Evolutionary conservation across 768 basidiomycete genomes (phyloP), one percentile per base, ranked within the genome.

Genomic region (Kwoniella newhampshirensis): DNA sequence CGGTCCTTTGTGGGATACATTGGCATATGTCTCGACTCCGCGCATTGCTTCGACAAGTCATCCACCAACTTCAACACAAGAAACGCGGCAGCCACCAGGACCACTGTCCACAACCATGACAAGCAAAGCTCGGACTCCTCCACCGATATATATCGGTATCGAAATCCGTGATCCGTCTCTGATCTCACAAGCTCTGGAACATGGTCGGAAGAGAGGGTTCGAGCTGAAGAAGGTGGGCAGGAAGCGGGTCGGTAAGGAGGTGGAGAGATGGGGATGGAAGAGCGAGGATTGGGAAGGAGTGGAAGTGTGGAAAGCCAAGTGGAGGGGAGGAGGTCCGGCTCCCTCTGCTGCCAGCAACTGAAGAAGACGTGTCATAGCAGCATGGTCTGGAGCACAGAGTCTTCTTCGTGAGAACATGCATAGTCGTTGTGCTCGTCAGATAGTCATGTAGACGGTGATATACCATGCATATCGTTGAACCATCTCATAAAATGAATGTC

Each of bases 261-360:
- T 90, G 60, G 81, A 80, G 53, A 85, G 83, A 2, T 71, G 83
- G 37, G 75, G 77, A 2, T 91, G 88, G 88, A 76, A 77, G 12
- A 80, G 77, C 66, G 80, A 81, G 5, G 89, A 89, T 49, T 91
- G 89, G 87, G 87, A 86, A 21, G 88, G 82, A 3, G 80, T 91
- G 23, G 88, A 92, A 77, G 80, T 93, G 41, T 91, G 87, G 87
- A 86, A 83, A 70, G 75, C 85, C 51, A 59, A 59, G 43, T 62
- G 67, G 57, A 35, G 35, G 52, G 43, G 57, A 8, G 32, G 32
- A 6, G 32, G n/a, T n/a, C n/a, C n/a, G n/a, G n/a, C n/a, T n/a
- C n/a, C n/a, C n/a, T n/a, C n/a, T n/a, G n/a, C n/a, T n/a, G n/a
- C n/a, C n/a, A n/a, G n/a, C n/a, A n/a, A n/a, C n/a, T n/a, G n/a